Evolutionary conservation across 768 basidiomycete species (phyloP).

Genomic region (Boletus barrowsii): DNA sequence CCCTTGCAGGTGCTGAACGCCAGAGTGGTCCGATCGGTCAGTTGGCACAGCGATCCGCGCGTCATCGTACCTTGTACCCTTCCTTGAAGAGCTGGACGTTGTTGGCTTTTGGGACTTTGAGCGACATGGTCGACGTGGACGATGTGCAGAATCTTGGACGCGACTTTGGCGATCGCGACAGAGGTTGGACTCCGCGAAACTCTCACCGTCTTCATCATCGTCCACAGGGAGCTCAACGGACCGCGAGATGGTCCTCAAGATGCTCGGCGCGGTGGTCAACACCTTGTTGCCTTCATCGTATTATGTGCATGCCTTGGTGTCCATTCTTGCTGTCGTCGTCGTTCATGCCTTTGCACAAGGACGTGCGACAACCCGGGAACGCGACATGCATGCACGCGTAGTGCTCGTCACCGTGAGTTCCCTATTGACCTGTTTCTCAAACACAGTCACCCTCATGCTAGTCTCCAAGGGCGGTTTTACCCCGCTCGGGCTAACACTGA

Average conservation of each 20-base stretch:
- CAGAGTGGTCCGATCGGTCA: constrained; percentile 2
- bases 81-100: constrained; percentile 95
- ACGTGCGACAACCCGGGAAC: constrained; percentile 64
- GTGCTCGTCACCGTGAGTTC: constrained; percentile 66
- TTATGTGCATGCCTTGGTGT: constrained; percentile 49
- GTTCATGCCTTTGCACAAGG: constrained; percentile 66
- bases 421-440: neutral
- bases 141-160: constrained; percentile 4
- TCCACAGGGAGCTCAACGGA: too few species aligned
- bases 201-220: neutral
- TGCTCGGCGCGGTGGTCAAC: constrained; percentile 38
- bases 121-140: constrained; percentile 58
- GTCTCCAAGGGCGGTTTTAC: constrained; percentile 66
- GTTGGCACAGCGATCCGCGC: constrained; percentile 3
- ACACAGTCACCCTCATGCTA: neutral
- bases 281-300: constrained; percentile 55
- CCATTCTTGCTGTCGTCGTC: constrained; percentile 42
- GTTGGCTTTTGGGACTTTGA: constrained; percentile 90
- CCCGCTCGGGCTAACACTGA: constrained; percentile 63
- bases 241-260: constrained; percentile 51
- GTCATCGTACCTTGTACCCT: constrained; percentile 78
- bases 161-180: constrained; percentile 2
- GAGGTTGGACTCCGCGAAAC: constrained; percentile 10
- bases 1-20: constrained; percentile 68
- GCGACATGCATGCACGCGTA: constrained; percentile 70